Evolutionary conservation across 2,329 filamentous ascomycete species (phyloP).

Genomic region (Fonsecaea erecta): DNA sequence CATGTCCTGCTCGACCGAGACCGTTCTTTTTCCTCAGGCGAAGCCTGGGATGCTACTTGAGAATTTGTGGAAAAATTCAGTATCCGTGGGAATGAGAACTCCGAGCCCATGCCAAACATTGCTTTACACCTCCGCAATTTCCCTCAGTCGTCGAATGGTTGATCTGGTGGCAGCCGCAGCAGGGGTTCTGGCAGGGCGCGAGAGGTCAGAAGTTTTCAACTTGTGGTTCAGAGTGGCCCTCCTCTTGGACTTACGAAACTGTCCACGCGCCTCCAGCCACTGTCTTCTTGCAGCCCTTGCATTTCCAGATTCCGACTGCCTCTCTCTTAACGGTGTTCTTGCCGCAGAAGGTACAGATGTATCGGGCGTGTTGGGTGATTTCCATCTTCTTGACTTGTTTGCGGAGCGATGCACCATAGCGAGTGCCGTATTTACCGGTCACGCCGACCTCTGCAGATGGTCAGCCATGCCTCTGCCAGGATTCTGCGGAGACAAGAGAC

Average conservation of each 20-base stretch:
- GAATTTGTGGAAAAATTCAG: slow-evolving; percentile 19
- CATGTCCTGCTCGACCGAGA: slow-evolving; percentile 22
- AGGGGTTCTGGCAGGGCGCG: slow-evolving; percentile 68
- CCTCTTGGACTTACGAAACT: slow-evolving; percentile 77
- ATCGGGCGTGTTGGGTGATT: slow-evolving; percentile 93
- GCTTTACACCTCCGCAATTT: slow-evolving; percentile 83
- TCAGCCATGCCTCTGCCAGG: slow-evolving; percentile 1
- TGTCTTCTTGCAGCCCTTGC: slow-evolving; percentile 92
- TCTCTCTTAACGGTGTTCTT: slow-evolving; percentile 92
- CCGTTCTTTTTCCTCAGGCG: slow-evolving; percentile 17
- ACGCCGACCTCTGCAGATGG: slow-evolving; percentile 77
- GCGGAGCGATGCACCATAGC: slow-evolving; percentile 98
- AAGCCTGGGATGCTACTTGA: slow-evolving; percentile 20
- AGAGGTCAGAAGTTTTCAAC: slow-evolving; percentile 12
- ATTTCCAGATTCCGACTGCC: slow-evolving; percentile 95
- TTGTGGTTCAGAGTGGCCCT: neutral
- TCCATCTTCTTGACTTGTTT: slow-evolving; percentile 99
- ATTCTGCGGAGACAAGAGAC: slow-evolving; percentile 31
- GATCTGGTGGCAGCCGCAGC: slow-evolving; percentile 93
- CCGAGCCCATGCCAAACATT: slow-evolving; percentile 31
- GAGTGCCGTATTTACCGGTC: slow-evolving; percentile 98
- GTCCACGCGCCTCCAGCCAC: slow-evolving; percentile 92
- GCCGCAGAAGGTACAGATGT: slow-evolving; percentile 98
- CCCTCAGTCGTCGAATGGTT: slow-evolving; percentile 93
- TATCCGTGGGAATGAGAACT: slow-evolving; percentile 24